phyloP scores from a whole-genome alignment of 1,139 yeast genomes.

The Barnettozyma hawaiiensis region DNA sequence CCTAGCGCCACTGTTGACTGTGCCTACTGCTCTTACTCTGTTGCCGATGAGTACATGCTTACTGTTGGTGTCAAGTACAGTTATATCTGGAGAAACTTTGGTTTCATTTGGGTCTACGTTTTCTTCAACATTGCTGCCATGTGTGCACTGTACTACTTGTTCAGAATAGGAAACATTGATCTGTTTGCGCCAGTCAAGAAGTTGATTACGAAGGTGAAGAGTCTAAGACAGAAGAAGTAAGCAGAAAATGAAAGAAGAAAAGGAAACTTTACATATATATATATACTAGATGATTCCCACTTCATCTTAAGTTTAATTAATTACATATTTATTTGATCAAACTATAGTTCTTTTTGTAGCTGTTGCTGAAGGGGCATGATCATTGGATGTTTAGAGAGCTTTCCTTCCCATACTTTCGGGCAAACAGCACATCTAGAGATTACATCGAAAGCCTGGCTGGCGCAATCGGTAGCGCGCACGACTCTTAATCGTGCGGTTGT shows the following conservation, averaged over 20 bases:
- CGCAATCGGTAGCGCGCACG: conserved; percentile 45
- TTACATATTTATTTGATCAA: too few relatives aligned
- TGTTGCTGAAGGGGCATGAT: too few relatives aligned
- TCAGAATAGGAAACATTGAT: conserved; percentile 20
- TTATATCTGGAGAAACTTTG: conserved; percentile 63
- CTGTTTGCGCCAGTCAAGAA: conserved; percentile 5
- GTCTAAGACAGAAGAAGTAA: conserved; percentile 3
- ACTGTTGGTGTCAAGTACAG: conserved; percentile 40
- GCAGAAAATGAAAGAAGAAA: neutral
- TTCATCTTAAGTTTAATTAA: too few relatives aligned
- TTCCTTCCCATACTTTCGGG: neutral
- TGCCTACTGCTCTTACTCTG: conserved; percentile 49
- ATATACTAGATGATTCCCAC: neutral
- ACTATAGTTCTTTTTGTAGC: too few relatives aligned
- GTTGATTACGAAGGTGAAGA: conserved; percentile 1
- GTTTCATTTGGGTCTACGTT: conserved; percentile 52
- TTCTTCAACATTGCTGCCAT: conserved; percentile 47
- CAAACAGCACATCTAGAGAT: neutral
- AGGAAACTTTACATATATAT: neutral
- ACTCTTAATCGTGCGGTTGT: conserved; percentile 41
- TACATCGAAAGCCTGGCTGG: conserved; percentile 33
- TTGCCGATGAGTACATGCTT: conserved; percentile 49
- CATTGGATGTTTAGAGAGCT: too few relatives aligned
- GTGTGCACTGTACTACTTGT: conserved; percentile 37
- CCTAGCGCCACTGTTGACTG: conserved; percentile 50